A percentile compares a stretch with the other conserved stretches of the same genome.
These are phyloP conservation scores for Babesia ovis DNA, from an alignment of 169 alveolate genomes.

Conservation along the genomic window DNA sequence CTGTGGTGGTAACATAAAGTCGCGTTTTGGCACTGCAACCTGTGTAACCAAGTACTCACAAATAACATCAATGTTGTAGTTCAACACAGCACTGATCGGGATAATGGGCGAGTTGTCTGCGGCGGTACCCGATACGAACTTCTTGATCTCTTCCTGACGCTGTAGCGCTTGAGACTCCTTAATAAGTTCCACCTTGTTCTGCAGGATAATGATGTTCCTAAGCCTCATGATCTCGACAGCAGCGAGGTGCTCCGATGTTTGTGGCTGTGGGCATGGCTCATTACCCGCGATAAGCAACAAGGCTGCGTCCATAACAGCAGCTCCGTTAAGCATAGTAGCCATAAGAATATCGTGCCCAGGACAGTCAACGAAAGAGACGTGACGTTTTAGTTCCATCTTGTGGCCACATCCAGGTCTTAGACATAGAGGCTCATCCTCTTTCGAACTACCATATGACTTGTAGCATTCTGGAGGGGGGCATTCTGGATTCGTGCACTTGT, in stretches of 20 bases:
- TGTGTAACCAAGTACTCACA: constrained; percentile 91
- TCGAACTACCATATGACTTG: constrained; percentile 88
- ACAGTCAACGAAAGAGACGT: constrained; percentile 99
- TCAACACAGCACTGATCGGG: constrained; percentile 94
- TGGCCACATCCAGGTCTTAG: constrained; percentile 83
- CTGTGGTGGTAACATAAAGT: constrained; percentile 96
- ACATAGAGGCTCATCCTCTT: constrained; percentile 92
- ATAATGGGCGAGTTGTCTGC: constrained; percentile 98
- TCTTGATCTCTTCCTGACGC: constrained; percentile 93
- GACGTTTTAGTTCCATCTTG: constrained; percentile 86
- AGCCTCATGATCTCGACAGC: constrained; percentile 99
- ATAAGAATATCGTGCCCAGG: constrained; percentile 99
- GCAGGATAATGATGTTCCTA: constrained; percentile 94
- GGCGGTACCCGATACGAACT: constrained; percentile 89
- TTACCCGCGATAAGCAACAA: constrained; percentile 94
- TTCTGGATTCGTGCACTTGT: constrained; percentile 93
- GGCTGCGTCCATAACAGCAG: constrained; percentile 99
- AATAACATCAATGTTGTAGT: constrained; percentile 95
- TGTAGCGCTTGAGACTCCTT: constrained; percentile 93
- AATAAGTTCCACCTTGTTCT: constrained; percentile 97
- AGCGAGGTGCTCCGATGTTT: constrained; percentile 99
- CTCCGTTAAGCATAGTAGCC: constrained; percentile 99
- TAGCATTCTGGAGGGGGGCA: constrained; percentile 96
- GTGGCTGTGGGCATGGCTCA: constrained; percentile 96
- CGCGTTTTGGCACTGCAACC: constrained; percentile 96